Evolutionary conservation across 768 basidiomycete genomes (phyloP).

Genomic region (Podaxis sp.): DNA sequence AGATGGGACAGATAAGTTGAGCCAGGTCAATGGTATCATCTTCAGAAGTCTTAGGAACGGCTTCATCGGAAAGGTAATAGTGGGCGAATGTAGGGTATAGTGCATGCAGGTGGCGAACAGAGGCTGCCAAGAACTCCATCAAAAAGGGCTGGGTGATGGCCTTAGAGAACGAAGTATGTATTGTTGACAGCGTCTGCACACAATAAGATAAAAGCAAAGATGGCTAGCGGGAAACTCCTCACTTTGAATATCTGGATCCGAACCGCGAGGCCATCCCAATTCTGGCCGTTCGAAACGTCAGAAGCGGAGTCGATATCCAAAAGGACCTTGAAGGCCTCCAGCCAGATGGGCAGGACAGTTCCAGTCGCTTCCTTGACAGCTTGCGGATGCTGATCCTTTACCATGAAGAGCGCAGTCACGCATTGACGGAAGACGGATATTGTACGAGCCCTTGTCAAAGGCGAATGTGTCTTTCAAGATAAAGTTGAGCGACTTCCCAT

Average conservation of each 20-base stretch:
- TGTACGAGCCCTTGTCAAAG: constrained; percentile 81
- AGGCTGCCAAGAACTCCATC: constrained; percentile 53
- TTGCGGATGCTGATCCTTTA: constrained; percentile 89
- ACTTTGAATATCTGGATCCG: constrained; percentile 87
- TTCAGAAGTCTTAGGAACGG: constrained; percentile 66
- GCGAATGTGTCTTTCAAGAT: constrained; percentile 53
- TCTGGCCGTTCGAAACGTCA: constrained; percentile 56
- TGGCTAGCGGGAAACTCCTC: constrained; percentile 17
- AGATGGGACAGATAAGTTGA: constrained; percentile 72
- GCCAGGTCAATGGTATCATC: constrained; percentile 76
- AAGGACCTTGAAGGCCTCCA: constrained; percentile 85
- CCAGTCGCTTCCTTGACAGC: constrained; percentile 81
- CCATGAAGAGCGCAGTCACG: constrained; percentile 87
- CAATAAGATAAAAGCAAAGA: constrained; percentile 1
- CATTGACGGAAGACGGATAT: constrained; percentile 91
- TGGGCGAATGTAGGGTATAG: constrained; percentile 60
- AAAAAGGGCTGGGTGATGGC: constrained; percentile 60
- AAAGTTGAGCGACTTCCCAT: not conserved
- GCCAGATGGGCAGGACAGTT: constrained; percentile 84
- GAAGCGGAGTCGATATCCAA: constrained; percentile 60
- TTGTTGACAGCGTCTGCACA: constrained; percentile 71
- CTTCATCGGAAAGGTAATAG: constrained; percentile 59
- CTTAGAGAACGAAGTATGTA: constrained; percentile 81
- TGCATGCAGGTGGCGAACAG: constrained; percentile 58
- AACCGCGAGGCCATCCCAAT: constrained; percentile 83